Conservation (phyloP, 2,329 filamentous ascomycete genomes). For the Verticillium nonalfalfae region DNA sequence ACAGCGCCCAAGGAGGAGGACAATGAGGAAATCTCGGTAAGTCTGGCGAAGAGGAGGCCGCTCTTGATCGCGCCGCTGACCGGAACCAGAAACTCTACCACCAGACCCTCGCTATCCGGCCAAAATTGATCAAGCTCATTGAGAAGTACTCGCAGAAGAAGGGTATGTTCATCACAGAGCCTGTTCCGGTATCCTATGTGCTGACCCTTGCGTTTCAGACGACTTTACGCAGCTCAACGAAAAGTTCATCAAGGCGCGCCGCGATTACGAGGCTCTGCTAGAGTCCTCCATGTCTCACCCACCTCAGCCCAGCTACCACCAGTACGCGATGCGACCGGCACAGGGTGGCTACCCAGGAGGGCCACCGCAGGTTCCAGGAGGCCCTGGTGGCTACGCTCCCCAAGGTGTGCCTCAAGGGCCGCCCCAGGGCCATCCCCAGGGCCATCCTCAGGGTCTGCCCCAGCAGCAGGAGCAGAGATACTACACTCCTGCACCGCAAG, state of each 20-base stretch:
- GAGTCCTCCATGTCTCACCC: slow-evolving; percentile 96
- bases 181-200: slow-evolving; percentile 8
- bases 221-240: slow-evolving; percentile 98
- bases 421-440: slow-evolving; percentile 10
- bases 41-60: slow-evolving; percentile 15
- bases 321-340: slow-evolving; percentile 51
- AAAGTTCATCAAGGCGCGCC: slow-evolving; percentile 97
- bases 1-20: slow-evolving; percentile 77
- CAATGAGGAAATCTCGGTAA: slow-evolving; percentile 90
- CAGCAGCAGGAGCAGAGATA: slow-evolving; percentile 42
- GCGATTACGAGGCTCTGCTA: slow-evolving; percentile 93
- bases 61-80: slow-evolving; percentile 21
- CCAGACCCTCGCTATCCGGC: slow-evolving; percentile 86
- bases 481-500: slow-evolving; percentile 57
- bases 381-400: slow-evolving; percentile 28
- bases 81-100: slow-evolving; percentile 67
- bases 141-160: slow-evolving; percentile 99
- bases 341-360: slow-evolving; percentile 32
- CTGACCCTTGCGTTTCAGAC: slow-evolving; percentile 46
- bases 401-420: slow-evolving; percentile 30
- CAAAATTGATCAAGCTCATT: slow-evolving; percentile 95
- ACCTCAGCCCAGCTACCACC: slow-evolving; percentile 71
- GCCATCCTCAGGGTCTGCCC: slow-evolving; percentile 3
- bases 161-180: slow-evolving; percentile 41
- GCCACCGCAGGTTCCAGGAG: slow-evolving; percentile 12